Evolutionary conservation across 176 grass and related monocot species (phyloP).

Genomic region (Saccharum officinarum): DNA sequence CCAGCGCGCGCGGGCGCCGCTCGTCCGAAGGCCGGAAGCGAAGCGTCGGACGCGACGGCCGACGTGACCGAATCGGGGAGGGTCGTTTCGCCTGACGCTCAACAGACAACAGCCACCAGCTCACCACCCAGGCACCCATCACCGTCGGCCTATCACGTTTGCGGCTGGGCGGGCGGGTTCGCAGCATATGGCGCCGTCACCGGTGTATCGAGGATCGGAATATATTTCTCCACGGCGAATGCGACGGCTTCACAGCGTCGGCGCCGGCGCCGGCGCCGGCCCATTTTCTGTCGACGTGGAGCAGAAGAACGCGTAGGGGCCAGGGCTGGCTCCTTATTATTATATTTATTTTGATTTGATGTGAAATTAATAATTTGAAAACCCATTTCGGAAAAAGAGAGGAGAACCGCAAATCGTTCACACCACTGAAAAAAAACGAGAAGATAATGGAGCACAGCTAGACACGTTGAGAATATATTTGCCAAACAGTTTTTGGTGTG

Average conservation of each 20-base stretch:
- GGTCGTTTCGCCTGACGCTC: neutral
- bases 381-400: neutral
- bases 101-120: neutral
- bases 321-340: too few species aligned
- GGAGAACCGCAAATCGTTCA: neutral
- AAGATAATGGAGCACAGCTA: neutral
- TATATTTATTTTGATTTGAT: neutral
- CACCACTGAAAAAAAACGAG: neutral
- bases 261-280: neutral
- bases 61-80: neutral
- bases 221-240: neutral
- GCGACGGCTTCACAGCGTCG: neutral
- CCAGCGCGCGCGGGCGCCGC: neutral
- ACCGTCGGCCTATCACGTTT: neutral
- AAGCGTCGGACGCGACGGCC: constrained; percentile 19
- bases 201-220: neutral
- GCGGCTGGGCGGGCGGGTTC: constrained; percentile 17
- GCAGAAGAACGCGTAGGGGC: too few species aligned
- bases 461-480: neutral
- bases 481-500: neutral
- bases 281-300: neutral
- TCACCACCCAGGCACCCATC: neutral
- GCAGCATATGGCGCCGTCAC: neutral
- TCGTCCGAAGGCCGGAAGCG: neutral
- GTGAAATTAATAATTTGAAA: too few species aligned